phyloP scores from a whole-genome alignment of 805 yeast genomes.

The Candida silvicultrix region DNA sequence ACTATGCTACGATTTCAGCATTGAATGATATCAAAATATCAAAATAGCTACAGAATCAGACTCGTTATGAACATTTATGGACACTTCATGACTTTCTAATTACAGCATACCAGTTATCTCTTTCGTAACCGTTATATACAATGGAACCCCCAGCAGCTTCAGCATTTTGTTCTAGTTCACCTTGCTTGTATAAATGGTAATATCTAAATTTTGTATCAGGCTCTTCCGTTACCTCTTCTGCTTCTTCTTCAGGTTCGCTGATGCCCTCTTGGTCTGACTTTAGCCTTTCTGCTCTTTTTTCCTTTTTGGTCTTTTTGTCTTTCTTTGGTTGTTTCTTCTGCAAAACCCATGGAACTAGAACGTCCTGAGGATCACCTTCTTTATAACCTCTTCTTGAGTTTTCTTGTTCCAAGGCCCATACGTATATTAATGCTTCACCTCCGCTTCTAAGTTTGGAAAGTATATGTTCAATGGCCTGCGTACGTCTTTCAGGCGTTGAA shows the following conservation, averaged over 20 bases:
- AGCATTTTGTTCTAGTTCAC: slow-evolving; percentile 76
- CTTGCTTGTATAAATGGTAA: slow-evolving; percentile 80
- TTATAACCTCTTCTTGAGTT: slow-evolving; percentile 84
- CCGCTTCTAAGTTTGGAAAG: slow-evolving; percentile 48
- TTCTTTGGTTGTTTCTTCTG: slow-evolving; percentile 39
- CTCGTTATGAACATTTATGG: background rate
- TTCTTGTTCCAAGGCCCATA: slow-evolving; percentile 96
- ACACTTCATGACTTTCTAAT: background rate
- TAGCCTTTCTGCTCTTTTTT: slow-evolving; percentile 17
- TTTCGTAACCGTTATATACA: slow-evolving; percentile 76
- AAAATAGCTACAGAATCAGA: too few species aligned
- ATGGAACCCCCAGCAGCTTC: slow-evolving; percentile 63
- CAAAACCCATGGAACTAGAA: slow-evolving; percentile 92
- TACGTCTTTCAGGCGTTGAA: slow-evolving; percentile 74
- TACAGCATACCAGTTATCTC: slow-evolving; percentile 2
- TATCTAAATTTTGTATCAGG: slow-evolving; percentile 66
- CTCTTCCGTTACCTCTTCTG: slow-evolving; percentile 15
- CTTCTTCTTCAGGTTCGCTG: slow-evolving; percentile 3
- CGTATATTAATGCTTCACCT: slow-evolving; percentile 77
- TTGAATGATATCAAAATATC: too few species aligned
- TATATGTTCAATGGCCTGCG: slow-evolving; percentile 68
- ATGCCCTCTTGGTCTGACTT: slow-evolving; percentile 22
- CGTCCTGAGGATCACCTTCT: slow-evolving; percentile 89
- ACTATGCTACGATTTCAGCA: too few species aligned
- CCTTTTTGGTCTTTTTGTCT: background rate